Evolutionary conservation across 169 alveolate species (phyloP).

Genomic region (Eimeria praecox): DNA sequence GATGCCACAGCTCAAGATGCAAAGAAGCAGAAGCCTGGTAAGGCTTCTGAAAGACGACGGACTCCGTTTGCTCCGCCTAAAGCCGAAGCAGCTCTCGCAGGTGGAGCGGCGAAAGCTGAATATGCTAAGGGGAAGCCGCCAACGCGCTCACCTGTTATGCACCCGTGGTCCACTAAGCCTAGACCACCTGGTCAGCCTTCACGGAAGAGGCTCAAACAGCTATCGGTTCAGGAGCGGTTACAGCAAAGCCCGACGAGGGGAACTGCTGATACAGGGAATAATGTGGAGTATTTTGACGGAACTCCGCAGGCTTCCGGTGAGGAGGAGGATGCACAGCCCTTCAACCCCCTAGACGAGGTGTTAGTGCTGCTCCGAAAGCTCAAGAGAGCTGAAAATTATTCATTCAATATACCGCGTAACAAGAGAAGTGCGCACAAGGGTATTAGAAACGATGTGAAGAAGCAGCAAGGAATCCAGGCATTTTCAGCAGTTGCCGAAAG

Average conservation of each 20-base stretch:
- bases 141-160: neutral
- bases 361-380: conserved; percentile 43
- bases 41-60: neutral
- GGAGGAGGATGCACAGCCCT: conserved; percentile 30
- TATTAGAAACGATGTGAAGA: neutral
- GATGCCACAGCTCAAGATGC: neutral
- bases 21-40: neutral
- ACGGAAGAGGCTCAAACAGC: neutral
- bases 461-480: neutral
- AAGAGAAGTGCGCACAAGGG: neutral
- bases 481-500: conserved; percentile 20
- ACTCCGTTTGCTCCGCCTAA: neutral
- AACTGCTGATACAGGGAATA: neutral
- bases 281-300: conserved; percentile 4
- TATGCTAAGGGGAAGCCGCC: neutral
- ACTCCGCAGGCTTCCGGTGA: conserved; percentile 26
- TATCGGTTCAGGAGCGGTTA: neutral
- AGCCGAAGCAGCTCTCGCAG: neutral
- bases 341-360: conserved; percentile 70
- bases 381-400: conserved; percentile 34
- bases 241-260: neutral
- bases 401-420: neutral
- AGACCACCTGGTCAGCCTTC: neutral
- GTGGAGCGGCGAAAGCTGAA: neutral
- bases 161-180: neutral